phyloP scores from a whole-genome alignment of 805 yeast genomes.

The Myxozyma udenii region DNA sequence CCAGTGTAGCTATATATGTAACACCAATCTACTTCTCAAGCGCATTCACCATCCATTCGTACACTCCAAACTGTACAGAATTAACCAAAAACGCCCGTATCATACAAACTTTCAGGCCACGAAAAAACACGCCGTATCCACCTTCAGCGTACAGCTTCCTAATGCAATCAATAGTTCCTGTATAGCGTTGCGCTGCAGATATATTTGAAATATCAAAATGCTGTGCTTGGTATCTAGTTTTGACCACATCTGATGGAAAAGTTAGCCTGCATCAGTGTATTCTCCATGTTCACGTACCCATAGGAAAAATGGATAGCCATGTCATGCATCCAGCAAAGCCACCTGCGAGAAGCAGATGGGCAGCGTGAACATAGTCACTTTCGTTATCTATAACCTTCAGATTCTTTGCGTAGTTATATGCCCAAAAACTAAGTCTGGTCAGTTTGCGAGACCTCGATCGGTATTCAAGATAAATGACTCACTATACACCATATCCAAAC shows the following conservation, averaged over 20 bases:
- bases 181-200: conserved; percentile 7
- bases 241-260: conserved; percentile 26
- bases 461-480: conserved; percentile 5
- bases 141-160: conserved; percentile 18
- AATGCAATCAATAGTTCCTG: conserved; percentile 29
- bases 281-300: conserved; percentile 7
- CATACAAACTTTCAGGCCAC: conserved; percentile 28
- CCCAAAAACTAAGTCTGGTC: conserved; percentile 22
- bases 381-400: conserved; percentile 6
- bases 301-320: conserved; percentile 33
- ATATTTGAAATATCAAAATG: not conserved
- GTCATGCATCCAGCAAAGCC: conserved; percentile 33
- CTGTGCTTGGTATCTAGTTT: conserved; percentile 31
- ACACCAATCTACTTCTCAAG: conserved; percentile 10
- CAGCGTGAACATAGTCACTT: not conserved
- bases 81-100: conserved; percentile 33
- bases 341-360: conserved; percentile 28
- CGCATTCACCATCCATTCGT: conserved; percentile 28
- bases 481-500: conserved; percentile 34
- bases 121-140: conserved; percentile 27
- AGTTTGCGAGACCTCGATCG: not conserved
- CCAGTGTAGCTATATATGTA: too few relatives aligned
- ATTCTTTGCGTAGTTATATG: conserved; percentile 17
- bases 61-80: conserved; percentile 32
- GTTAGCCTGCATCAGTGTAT: not conserved